Base-by-base conservation (phyloP, 345 rosid genomes). In the Brassica carinata region DNA sequence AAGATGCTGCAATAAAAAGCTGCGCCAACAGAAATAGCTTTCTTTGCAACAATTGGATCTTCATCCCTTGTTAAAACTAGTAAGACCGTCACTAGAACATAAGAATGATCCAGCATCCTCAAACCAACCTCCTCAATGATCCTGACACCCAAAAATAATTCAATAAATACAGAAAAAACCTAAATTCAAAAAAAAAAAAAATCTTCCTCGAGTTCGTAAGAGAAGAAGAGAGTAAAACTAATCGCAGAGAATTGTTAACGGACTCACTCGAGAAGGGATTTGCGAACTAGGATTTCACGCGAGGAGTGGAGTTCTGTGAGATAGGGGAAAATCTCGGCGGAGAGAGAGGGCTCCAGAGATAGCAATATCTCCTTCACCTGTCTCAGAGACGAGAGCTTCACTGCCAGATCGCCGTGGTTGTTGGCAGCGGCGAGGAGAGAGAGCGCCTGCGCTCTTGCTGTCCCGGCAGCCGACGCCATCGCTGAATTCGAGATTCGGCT, bases 351-450 rank as follows among this genome's bases (percentile, higher is more conserved):
- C 48, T 88, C 92, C 73, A 86, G 71, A 59, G 98, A 87, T 29
- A 86, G 85, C 18, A 95, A 78, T 38, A 95, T 86, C 81, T 88
- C 93, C 70, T 81, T 95, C 74, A 87, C 92, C 87, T 95, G 99
- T 75, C 85, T 87, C 5, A 95, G 85, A 63, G 99, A 95, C 26
- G 98, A 93, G 27, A 95, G 89, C 91, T 90, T 95, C 29, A 91
- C 97, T 4, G 91, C 89, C 88, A 95, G 86, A 86, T 90, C 97
- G 77, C 90, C 84, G 51, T 93, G 99, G 87, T 84, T 86, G 77
- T 87, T 88, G 13, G 94, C 94, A 8, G 97, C 96, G 64, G 90
- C 83, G 72, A 93, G 92, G 76, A 95, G 98, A 67, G 93, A 85
- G 59, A 90, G 87, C 9, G 94, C 92, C 73, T 88, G 97, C 72